Conservation (phyloP, 495 filamentous ascomycete species). For the Annulohypoxylon nitens region DNA sequence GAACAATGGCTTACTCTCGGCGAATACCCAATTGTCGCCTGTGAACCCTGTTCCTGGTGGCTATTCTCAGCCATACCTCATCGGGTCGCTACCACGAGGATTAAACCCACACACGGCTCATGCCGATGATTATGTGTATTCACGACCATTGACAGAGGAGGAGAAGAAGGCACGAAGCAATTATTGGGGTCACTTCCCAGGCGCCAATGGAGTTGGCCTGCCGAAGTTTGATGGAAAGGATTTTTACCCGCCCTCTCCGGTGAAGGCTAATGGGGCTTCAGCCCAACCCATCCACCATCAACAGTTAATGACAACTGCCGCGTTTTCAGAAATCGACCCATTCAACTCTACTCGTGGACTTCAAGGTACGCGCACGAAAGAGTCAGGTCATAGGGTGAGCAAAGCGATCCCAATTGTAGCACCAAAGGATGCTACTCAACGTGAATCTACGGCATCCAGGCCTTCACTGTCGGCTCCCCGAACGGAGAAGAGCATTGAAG, state of each 20-base stretch:
- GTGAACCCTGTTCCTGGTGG: slow-evolving; percentile 5
- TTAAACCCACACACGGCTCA: slow-evolving; percentile 50
- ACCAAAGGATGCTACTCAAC: slow-evolving; percentile 33
- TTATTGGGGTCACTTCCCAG: slow-evolving; percentile 65
- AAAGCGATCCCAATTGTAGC: slow-evolving; percentile 53
- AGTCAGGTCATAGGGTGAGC: slow-evolving; percentile 40
- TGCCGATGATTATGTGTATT: slow-evolving; percentile 61
- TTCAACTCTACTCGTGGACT: slow-evolving; percentile 53
- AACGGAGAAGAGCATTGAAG: not conserved
- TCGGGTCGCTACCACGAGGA: slow-evolving; percentile 58
- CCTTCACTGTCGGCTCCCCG: not conserved
- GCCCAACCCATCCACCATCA: slow-evolving; percentile 14
- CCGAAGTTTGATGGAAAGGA: slow-evolving; percentile 70
- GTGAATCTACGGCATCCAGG: not conserved
- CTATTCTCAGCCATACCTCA: slow-evolving; percentile 56
- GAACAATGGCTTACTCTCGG: slow-evolving; percentile 40
- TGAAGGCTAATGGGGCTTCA: slow-evolving; percentile 48
- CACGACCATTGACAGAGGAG: slow-evolving; percentile 60
- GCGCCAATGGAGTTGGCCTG: slow-evolving; percentile 55
- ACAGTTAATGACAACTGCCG: slow-evolving; percentile 24
- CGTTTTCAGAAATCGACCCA: slow-evolving; percentile 52
- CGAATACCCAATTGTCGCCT: slow-evolving; percentile 45
- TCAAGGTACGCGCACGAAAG: slow-evolving; percentile 43
- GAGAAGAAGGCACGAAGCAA: slow-evolving; percentile 63
- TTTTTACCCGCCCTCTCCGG: slow-evolving; percentile 67